These are phyloP conservation scores for Gnetum montanum DNA, from an alignment of 75 land plant species.

Conservation along the genomic window DNA sequence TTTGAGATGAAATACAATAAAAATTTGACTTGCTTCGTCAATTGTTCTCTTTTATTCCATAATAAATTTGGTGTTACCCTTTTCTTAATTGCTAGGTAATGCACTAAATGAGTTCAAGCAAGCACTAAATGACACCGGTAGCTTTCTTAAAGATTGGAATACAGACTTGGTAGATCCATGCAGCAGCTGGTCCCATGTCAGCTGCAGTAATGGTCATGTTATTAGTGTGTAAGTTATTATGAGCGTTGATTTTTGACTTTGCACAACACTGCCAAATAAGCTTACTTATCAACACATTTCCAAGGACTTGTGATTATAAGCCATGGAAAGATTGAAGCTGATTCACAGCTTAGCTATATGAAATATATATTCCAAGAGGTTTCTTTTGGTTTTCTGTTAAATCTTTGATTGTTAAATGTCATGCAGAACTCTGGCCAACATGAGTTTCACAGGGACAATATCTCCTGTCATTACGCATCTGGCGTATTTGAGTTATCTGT, in stretches of 20 bases:
- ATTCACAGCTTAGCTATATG: neutral
- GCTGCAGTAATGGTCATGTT: constrained; percentile 44
- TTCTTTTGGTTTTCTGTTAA: neutral
- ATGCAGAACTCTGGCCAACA: constrained; percentile 34
- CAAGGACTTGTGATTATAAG: neutral
- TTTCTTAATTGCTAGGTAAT: constrained; percentile 14
- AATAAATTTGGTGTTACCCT: neutral
- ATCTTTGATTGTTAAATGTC: neutral
- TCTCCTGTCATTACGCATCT: constrained; percentile 33
- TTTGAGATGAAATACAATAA: no score
- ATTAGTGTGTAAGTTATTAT: constrained; percentile 34
- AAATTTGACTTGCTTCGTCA: no score
- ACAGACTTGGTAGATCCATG: constrained; percentile 49
- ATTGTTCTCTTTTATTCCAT: no score
- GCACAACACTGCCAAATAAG: neutral
- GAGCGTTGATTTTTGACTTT: neutral
- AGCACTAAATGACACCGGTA: constrained; percentile 24
- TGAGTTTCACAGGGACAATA: constrained; percentile 36
- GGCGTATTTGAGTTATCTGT: constrained; percentile 31
- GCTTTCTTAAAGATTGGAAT: constrained; percentile 29
- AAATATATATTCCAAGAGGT: neutral
- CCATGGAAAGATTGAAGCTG: neutral
- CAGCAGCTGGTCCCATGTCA: constrained; percentile 55
- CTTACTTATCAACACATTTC: neutral
- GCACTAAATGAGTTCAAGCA: constrained; percentile 16